A percentile compares a stretch with the other conserved stretches of the same genome.
These are phyloP conservation scores for Saturnispora sekii DNA, from an alignment of 805 yeast species.

Conservation along the genomic window DNA sequence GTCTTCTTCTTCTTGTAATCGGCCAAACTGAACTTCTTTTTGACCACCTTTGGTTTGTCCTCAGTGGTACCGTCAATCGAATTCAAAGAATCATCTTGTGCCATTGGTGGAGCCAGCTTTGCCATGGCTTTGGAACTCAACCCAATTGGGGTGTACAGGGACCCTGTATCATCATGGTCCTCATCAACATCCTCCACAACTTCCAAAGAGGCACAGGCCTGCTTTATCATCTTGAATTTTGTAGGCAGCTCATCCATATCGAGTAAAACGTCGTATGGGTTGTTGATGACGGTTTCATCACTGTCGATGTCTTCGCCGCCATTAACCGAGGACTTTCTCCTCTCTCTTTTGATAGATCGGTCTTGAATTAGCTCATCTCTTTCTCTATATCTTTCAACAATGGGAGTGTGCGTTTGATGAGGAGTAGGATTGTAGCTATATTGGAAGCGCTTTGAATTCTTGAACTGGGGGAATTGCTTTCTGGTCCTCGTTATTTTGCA, in stretches of 20 bases:
- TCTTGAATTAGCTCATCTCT: conserved; percentile 18
- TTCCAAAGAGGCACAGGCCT: neutral
- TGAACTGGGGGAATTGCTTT: conserved; percentile 49
- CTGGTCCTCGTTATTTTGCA: conserved; percentile 54
- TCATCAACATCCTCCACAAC: neutral
- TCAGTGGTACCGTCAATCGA: neutral
- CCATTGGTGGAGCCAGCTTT: neutral
- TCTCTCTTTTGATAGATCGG: conserved; percentile 1
- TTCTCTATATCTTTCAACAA: conserved; percentile 23
- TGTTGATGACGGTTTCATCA: neutral
- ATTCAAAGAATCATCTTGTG: no score
- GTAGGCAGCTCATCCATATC: conserved; percentile 9
- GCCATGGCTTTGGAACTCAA: conserved; percentile 5
- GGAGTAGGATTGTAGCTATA: conserved; percentile 16
- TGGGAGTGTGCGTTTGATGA: conserved; percentile 25
- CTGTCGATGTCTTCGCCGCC: neutral
- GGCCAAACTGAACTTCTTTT: conserved; percentile 62
- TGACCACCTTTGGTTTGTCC: conserved; percentile 26
- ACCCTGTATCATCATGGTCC: conserved; percentile 2
- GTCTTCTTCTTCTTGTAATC: conserved; percentile 50
- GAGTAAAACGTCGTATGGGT: conserved; percentile 5
- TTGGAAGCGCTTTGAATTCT: conserved; percentile 43
- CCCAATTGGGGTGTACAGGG: conserved; percentile 13
- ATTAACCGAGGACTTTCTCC: no score
- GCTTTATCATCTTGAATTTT: conserved; percentile 9